Evolutionary conservation across 192 early-diverging fungal genomes (phyloP).

Genomic region (Coemansia sp.): DNA sequence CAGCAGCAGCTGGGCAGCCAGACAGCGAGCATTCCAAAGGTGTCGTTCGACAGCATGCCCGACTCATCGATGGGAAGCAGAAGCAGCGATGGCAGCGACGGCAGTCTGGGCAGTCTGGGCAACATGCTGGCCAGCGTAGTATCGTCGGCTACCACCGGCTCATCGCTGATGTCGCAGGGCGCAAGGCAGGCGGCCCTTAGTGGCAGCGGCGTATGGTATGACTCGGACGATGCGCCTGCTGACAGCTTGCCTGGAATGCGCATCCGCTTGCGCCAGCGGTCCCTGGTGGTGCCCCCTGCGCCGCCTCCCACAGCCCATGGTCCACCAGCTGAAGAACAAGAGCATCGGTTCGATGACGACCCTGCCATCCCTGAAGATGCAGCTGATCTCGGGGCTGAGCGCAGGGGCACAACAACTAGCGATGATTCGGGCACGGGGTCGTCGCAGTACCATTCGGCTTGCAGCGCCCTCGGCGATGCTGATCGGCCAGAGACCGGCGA

Average conservation of each 20-base stretch:
- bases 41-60: background rate
- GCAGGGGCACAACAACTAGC: background rate
- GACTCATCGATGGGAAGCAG: background rate
- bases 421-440: background rate
- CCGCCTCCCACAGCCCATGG: too few relatives aligned
- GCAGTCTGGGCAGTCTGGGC: background rate
- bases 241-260: slow-evolving; percentile 27
- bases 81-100: slow-evolving; percentile 1
- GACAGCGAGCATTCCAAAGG: background rate
- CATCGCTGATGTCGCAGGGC: background rate
- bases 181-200: background rate
- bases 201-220: slow-evolving; percentile 2
- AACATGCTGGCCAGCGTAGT: background rate
- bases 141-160: background rate
- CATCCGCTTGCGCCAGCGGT: slow-evolving; percentile 29
- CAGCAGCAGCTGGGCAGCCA: background rate
- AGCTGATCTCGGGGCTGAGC: background rate
- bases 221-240: slow-evolving; percentile 7
- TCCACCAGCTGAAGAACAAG: background rate
- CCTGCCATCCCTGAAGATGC: background rate
- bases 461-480: background rate
- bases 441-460: slow-evolving; percentile 2
- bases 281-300: background rate
- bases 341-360: background rate
- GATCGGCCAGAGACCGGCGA: background rate